Evolutionary conservation across 352 stramenopile genomes (phyloP).

Genomic region (Nothophytophthora sp.): DNA sequence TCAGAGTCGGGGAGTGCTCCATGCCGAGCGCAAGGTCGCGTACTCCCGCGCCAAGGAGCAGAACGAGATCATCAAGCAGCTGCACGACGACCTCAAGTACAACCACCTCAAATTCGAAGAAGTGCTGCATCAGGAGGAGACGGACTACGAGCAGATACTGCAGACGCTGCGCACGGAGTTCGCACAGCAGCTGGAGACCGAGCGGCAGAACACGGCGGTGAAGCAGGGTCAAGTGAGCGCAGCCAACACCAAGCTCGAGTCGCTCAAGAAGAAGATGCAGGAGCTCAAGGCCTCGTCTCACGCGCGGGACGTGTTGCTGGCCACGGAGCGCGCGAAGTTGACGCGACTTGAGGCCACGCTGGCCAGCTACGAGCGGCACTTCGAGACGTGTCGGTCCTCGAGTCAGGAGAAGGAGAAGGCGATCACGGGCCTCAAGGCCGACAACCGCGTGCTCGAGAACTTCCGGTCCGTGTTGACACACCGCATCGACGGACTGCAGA

Average conservation of each 20-base stretch:
- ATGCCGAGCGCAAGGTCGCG: slow-evolving; percentile 63
- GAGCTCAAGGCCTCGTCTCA: slow-evolving; percentile 77
- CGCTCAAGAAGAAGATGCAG: slow-evolving; percentile 84
- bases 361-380: slow-evolving; percentile 72
- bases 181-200: slow-evolving; percentile 61
- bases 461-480: slow-evolving; percentile 81
- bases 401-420: slow-evolving; percentile 76
- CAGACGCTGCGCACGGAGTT: slow-evolving; percentile 56
- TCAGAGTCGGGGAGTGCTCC: slow-evolving; percentile 56
- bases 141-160: slow-evolving; percentile 81
- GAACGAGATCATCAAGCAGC: slow-evolving; percentile 80
- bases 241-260: slow-evolving; percentile 81
- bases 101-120: slow-evolving; percentile 89
- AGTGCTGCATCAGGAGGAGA: slow-evolving; percentile 78
- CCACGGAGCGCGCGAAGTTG: slow-evolving; percentile 72
- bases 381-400: slow-evolving; percentile 64
- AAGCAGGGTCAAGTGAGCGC: slow-evolving; percentile 82
- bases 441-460: slow-evolving; percentile 80
- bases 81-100: slow-evolving; percentile 86
- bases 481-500: slow-evolving; percentile 75
- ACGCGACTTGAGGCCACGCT: slow-evolving; percentile 63
- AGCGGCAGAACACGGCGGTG: slow-evolving; percentile 79
- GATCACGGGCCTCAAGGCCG: slow-evolving; percentile 64
- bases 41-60: slow-evolving; percentile 77
- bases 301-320: slow-evolving; percentile 66